Percentiles rank a stretch among this genome's conserved stretches.
phyloP scores from a whole-genome alignment of 2,329 filamentous ascomycete species.

The Cladobotryum protrusum region DNA sequence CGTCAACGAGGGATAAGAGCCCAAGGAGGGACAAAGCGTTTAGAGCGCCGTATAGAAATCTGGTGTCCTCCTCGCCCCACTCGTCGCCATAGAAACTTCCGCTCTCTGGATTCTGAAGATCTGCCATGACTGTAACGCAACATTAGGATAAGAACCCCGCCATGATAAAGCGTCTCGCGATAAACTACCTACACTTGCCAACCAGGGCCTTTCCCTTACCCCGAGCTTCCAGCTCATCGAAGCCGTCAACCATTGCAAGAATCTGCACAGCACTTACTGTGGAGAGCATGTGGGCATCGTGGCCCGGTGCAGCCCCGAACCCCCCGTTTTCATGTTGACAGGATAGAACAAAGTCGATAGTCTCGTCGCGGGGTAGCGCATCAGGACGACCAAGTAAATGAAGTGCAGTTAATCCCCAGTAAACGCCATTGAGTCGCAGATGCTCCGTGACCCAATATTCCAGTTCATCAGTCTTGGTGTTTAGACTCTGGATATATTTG shows the following conservation, averaged over 20 bases:
- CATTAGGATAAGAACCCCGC: no score
- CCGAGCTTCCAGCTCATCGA: conserved; percentile 71
- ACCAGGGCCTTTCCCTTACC: conserved; percentile 62
- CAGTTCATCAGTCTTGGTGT: conserved; percentile 87
- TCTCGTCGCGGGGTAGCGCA: conserved; percentile 70
- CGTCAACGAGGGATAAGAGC: conserved; percentile 65
- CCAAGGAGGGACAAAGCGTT: conserved; percentile 82
- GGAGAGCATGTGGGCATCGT: conserved; percentile 94
- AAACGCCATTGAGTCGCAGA: conserved; percentile 87
- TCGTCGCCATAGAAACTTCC: conserved; percentile 91
- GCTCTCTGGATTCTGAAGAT: conserved; percentile 70
- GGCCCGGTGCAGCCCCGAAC: conserved; percentile 87
- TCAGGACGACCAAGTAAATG: conserved; percentile 78
- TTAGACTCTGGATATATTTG: conserved; percentile 85
- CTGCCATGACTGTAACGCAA: conserved; percentile 59
- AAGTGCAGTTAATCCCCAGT: conserved; percentile 89
- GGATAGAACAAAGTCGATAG: conserved; percentile 91
- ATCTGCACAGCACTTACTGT: conserved; percentile 95
- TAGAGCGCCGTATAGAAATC: conserved; percentile 86
- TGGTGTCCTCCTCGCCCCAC: conserved; percentile 94
- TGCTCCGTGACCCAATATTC: conserved; percentile 99
- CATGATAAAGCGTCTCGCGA: neutral
- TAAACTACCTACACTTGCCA: conserved; percentile 63
- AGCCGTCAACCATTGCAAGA: conserved; percentile 75
- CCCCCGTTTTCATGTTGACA: conserved; percentile 85